phyloP scores from a whole-genome alignment of 345 rosid genomes.

The Euphorbia tirucalli region DNA sequence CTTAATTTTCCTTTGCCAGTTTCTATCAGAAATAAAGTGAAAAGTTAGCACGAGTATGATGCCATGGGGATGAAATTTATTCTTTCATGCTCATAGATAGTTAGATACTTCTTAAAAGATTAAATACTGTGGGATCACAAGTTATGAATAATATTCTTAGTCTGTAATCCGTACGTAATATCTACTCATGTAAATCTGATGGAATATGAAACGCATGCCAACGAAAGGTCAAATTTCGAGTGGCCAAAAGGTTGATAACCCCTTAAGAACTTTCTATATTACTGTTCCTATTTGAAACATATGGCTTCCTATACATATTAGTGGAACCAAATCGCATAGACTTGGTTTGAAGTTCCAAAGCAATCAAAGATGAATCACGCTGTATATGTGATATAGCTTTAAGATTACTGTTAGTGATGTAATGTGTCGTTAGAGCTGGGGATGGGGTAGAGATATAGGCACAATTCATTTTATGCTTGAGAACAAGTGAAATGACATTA shows the following conservation, averaged over 20 bases:
- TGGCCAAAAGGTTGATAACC: not conserved
- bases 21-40: conserved; percentile 20
- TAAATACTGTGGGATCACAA: not conserved
- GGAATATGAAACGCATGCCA: not conserved
- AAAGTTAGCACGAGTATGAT: conserved; percentile 12
- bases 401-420: not conserved
- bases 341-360: not conserved
- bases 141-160: not conserved
- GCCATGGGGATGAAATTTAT: not conserved
- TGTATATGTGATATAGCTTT: not conserved
- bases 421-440: not conserved
- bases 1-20: conserved; percentile 48
- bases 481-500: not conserved
- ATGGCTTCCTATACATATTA: not conserved
- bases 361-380: not conserved
- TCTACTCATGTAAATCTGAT: not conserved
- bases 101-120: not conserved
- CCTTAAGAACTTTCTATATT: not conserved
- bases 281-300: not conserved
- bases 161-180: not conserved
- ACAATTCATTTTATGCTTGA: not conserved
- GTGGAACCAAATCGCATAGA: not conserved
- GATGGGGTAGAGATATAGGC: not conserved
- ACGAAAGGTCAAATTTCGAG: not conserved
- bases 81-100: not conserved